phyloP scores from a whole-genome alignment of 2,329 filamentous ascomycete genomes.

The Tolypocladium ovalisporum region DNA sequence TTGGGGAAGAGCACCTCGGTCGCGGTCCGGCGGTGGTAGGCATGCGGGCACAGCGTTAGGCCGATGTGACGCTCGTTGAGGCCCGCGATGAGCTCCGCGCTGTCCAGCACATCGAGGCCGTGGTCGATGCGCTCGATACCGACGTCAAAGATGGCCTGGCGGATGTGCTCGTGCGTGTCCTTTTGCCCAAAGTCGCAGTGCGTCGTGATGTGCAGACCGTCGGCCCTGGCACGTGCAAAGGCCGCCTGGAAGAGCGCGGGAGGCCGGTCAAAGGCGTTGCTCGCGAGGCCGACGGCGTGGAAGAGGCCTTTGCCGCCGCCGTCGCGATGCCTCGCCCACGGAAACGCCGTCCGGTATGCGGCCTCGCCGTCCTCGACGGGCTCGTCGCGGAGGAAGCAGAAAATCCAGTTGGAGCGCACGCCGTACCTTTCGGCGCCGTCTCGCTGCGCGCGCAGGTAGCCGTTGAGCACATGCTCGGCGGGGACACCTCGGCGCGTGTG shows the following conservation, averaged over 20 bases:
- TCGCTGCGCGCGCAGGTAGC: constrained; percentile 47
- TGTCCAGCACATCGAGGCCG: constrained; percentile 52
- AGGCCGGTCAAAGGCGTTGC: constrained; percentile 33
- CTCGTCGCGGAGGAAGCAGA: constrained; percentile 61
- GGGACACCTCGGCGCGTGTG: constrained; percentile 51
- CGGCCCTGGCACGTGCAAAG: constrained; percentile 22
- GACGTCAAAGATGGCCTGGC: constrained; percentile 48
- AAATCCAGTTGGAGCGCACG: constrained; percentile 53
- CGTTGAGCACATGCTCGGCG: constrained; percentile 50
- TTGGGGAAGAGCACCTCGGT: constrained; percentile 37
- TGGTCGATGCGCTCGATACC: constrained; percentile 60
- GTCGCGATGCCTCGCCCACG: constrained; percentile 20
- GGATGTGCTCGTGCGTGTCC: constrained; percentile 39
- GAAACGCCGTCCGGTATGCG: constrained; percentile 34
- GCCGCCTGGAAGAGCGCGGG: constrained; percentile 30
- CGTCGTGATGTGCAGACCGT: constrained; percentile 33
- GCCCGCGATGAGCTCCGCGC: constrained; percentile 42
- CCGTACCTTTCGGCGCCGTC: constrained; percentile 50
- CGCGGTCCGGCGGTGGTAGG: constrained; percentile 8
- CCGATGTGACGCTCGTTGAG: constrained; percentile 45
- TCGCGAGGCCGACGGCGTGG: constrained; percentile 34
- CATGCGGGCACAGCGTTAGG: constrained; percentile 55
- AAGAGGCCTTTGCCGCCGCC: constrained; percentile 23
- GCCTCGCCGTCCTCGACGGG: constrained; percentile 60
- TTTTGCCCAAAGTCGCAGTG: constrained; percentile 41